Conservation (phyloP, 805 yeast species). For the Maudiozyma serrabonitensis region DNA sequence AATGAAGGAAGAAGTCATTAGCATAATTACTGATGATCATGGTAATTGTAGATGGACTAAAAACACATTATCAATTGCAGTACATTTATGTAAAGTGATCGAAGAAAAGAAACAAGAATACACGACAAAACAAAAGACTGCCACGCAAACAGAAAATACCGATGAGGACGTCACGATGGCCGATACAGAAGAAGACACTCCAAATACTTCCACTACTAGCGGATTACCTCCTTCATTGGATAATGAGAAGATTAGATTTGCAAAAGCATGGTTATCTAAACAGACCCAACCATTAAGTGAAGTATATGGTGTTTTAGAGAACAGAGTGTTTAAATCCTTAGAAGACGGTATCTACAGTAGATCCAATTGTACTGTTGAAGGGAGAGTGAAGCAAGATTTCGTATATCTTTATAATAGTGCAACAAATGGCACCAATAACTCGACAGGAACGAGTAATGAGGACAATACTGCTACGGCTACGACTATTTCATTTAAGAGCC, state of each 20-base stretch:
- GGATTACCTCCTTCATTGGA: constrained; percentile 19
- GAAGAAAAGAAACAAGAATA: constrained; percentile 24
- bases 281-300: constrained; percentile 79
- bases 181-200: constrained; percentile 4
- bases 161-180: constrained; percentile 8
- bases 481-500: background rate
- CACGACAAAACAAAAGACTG: constrained; percentile 1
- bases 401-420: constrained; percentile 21
- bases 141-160: no score
- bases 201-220: background rate
- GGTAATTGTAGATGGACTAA: constrained; percentile 89
- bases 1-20: constrained; percentile 61
- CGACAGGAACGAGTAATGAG: constrained; percentile 2
- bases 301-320: constrained; percentile 68
- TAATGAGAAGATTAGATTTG: constrained; percentile 37
- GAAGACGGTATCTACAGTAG: constrained; percentile 29
- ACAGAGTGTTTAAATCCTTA: constrained; percentile 47
- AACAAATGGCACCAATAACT: background rate
- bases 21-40: constrained; percentile 74
- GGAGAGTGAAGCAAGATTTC: constrained; percentile 28
- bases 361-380: constrained; percentile 31
- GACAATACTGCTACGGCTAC: background rate
- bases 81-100: constrained; percentile 35
- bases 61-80: constrained; percentile 60
- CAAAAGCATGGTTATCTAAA: constrained; percentile 69